A percentile compares a stretch with the other conserved stretches of the same genome.
Conservation (phyloP, 495 filamentous ascomycete species). For the Mytilinidion resinicola region DNA sequence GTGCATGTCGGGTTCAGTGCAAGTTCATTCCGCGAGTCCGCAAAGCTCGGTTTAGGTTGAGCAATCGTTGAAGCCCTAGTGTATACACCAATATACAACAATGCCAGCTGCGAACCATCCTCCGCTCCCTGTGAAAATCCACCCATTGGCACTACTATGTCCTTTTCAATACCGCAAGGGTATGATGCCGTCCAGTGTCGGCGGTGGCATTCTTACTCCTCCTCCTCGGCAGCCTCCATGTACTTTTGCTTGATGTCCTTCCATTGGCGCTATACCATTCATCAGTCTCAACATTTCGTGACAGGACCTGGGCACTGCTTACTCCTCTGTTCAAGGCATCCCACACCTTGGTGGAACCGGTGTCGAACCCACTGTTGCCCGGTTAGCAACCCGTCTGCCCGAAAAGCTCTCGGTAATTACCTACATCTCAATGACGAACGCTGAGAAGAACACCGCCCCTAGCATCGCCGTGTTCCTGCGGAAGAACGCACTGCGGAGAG, state of each 20-base stretch:
- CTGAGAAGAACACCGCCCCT: slow-evolving; percentile 72
- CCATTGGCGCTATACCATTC: slow-evolving; percentile 80
- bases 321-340: slow-evolving; percentile 83
- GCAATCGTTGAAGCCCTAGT: neutral
- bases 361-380: slow-evolving; percentile 63
- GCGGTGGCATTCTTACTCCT: slow-evolving; percentile 33
- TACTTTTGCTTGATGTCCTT: slow-evolving; percentile 95
- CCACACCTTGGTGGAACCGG: slow-evolving; percentile 74
- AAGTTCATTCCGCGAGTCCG: too few species aligned
- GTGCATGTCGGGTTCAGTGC: too few species aligned
- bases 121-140: neutral
- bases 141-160: neutral
- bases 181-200: neutral
- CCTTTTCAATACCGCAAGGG: neutral
- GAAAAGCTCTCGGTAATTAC: slow-evolving; percentile 23
- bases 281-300: slow-evolving; percentile 31
- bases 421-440: slow-evolving; percentile 93
- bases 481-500: slow-evolving; percentile 64
- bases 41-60: neutral
- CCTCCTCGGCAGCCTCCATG: slow-evolving; percentile 56
- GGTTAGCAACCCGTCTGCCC: slow-evolving; percentile 5
- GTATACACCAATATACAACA: slow-evolving; percentile 29
- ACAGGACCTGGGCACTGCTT: slow-evolving; percentile 37
- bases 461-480: slow-evolving; percentile 81
- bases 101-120: neutral